Conservation (phyloP, 768 basidiomycete species). For the Glaciozyma antarctica region DNA sequence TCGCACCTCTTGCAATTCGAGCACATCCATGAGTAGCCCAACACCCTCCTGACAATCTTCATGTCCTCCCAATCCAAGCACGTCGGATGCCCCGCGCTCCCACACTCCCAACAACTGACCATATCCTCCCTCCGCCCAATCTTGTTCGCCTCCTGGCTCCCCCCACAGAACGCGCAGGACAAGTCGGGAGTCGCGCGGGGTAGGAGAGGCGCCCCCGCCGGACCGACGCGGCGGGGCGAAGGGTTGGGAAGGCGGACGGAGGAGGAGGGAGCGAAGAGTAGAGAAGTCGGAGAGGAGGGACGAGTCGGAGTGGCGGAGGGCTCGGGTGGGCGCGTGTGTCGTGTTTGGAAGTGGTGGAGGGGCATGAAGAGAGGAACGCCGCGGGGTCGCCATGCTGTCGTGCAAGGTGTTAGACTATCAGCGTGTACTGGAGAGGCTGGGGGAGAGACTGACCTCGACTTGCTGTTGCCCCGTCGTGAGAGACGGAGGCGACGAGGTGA, state of each 20-base stretch:
- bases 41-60: slow-evolving; percentile 50
- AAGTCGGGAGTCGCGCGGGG: slow-evolving; percentile 45
- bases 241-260: background rate
- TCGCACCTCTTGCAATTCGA: slow-evolving; percentile 88
- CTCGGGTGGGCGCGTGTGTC: background rate
- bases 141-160: slow-evolving; percentile 55
- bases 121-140: slow-evolving; percentile 54
- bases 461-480: no score
- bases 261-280: slow-evolving; percentile 2
- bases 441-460: no score
- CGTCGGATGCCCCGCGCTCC: slow-evolving; percentile 77
- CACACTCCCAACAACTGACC: slow-evolving; percentile 72
- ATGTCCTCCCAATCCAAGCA: slow-evolving; percentile 57
- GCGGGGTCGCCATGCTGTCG: no score
- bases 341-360: background rate
- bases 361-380: no score
- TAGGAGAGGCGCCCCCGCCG: background rate
- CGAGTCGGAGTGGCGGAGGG: background rate
- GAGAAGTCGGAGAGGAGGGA: background rate
- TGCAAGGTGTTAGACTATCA: no score
- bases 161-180: slow-evolving; percentile 70
- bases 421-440: no score
- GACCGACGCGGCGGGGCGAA: background rate
- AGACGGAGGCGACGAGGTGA: no score
- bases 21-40: slow-evolving; percentile 74